Base-by-base conservation (phyloP, 306 rosid genomes). In the Cicer bijugum region DNA sequence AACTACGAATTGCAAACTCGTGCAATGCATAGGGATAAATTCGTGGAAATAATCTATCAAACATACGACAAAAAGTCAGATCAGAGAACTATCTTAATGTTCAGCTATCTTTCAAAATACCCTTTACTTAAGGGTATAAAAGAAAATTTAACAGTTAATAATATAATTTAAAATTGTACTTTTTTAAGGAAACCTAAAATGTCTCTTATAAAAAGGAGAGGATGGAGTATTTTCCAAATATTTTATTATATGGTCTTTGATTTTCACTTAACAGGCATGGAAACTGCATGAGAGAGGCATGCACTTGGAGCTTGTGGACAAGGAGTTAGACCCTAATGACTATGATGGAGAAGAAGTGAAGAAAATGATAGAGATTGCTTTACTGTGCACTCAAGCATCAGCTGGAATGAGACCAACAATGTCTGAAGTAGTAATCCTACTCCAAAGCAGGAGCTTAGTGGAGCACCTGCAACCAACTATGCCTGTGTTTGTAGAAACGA, bases 361-460 rank as follows among this genome's bases (percentile, higher is more conserved):
- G 78, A 90, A 73, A 28, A 33, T 77, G 7, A 20, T 83, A 45
- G 91, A 86, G 74, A 81, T 90, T 50, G 92, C 84, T 61, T 68
- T 88, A 38, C 23, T 83, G 58, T 90, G 92, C 86, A 83, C 86
- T 46, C 92, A 90, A 64, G 68, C 96, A 61, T 81, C 96, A 16
- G 67, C 90, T 28, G 71, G 74, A 16, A 12, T 61, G 51, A 88
- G 96, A 67, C 92, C 96, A 75, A 80, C 88, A 23, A 90, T 90
- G 96, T 84, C 92, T 75, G 88, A 90, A 83, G 60, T 83, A 0
- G 87, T 78, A 2, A 79, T 83, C 52, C 40, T 84, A n/a, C 91
- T 90, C 2, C 87, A 83, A 90, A 46, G 75, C 53, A 88, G 75
- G 63, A 46, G 76, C 9, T 64, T 80, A 8, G 0, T 63, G 48